Evolutionary conservation across 306 rosid genomes (phyloP), one percentile per base, ranked within the genome.

Genomic region (Carpinus viminea): DNA sequence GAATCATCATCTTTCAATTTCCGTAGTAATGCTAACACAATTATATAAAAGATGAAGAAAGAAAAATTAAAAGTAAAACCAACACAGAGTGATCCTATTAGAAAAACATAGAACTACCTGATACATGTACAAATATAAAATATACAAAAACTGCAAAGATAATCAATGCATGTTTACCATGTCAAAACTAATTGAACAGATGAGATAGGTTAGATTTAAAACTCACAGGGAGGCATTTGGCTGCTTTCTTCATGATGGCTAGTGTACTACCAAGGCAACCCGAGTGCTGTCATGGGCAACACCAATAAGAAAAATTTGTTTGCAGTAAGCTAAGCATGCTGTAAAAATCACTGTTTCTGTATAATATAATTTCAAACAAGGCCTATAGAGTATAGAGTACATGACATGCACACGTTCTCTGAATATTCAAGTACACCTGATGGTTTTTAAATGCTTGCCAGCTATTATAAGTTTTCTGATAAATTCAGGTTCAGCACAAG

Each of bases 241-340:
- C 75, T 83, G 89, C 94, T 70, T 85, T 94, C 88, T 92, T 92
- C 90, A 91, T 87, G 41, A 94, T 83, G 81, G 97, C 98, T 62
- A 91, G 50, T n/a, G 95, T 74, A 71, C 90, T 91, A 57, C 98
- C 98, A 12, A 94, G 97, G 84, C 96, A 94, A 78, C 96, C 97
- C 0, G 89, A 48, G 77, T 92, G 89, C 97, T 94, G 93, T 78
- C 73, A 80, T 76, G 60, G 51, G 55, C 69, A 55, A 73, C 65
- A 16, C 65, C 68, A 80, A 66, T 43, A 43, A 66, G 50, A 61
- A 61, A 61, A 66, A 66, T n/a, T n/a, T n/a, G n/a, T n/a, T n/a
- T n/a, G 51, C 50, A 66, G 24, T 66, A 16, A 66, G 50, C 8
- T 21, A 66, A 18, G 50, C 12, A n/a, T 38, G 21, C 1, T 1